phyloP scores from a whole-genome alignment of 1,284 basidiomycete genomes.

The Cryptococcus deneoformans region DNA sequence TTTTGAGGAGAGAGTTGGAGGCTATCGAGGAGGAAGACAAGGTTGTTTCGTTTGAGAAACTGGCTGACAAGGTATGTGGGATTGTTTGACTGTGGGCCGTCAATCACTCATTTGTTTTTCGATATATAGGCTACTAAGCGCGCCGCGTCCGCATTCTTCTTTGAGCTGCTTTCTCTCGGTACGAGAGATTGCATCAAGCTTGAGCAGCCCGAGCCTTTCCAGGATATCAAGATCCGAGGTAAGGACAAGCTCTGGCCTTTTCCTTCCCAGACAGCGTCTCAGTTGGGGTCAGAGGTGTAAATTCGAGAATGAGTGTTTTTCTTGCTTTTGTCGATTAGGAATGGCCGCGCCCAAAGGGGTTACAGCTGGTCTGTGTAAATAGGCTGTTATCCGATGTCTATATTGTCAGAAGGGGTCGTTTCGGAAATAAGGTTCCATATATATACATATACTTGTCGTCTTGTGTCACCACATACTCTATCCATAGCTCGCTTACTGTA shows the following conservation, averaged over 20 bases:
- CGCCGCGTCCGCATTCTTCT: slow-evolving; percentile 96
- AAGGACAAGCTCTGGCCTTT: slow-evolving; percentile 67
- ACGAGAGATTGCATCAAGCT: slow-evolving; percentile 87
- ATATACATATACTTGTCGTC: too few species aligned
- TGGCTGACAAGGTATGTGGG: slow-evolving; percentile 63
- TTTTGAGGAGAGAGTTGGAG: slow-evolving; percentile 74
- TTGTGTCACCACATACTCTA: too few species aligned
- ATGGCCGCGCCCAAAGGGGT: too few species aligned
- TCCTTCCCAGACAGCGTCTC: neutral
- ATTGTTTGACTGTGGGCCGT: neutral
- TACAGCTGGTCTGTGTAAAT: neutral
- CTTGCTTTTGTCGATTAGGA: neutral
- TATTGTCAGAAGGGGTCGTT: neutral
- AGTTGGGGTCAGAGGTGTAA: neutral
- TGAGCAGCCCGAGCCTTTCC: slow-evolving; percentile 69
- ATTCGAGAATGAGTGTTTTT: too few species aligned
- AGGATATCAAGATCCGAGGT: slow-evolving; percentile 77
- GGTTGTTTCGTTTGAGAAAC: slow-evolving; percentile 66
- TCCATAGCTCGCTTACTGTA: too few species aligned
- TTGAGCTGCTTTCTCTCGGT: slow-evolving; percentile 89
- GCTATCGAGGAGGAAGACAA: slow-evolving; percentile 52
- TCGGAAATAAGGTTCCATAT: too few species aligned
- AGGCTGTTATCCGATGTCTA: neutral
- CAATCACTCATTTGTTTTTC: neutral
- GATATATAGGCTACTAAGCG: slow-evolving; percentile 70